Percentiles rank a stretch among this genome's conserved stretches.
These are phyloP conservation scores for Wickerhamiella azymoides DNA, from an alignment of 805 yeast species.

Conservation along the genomic window DNA sequence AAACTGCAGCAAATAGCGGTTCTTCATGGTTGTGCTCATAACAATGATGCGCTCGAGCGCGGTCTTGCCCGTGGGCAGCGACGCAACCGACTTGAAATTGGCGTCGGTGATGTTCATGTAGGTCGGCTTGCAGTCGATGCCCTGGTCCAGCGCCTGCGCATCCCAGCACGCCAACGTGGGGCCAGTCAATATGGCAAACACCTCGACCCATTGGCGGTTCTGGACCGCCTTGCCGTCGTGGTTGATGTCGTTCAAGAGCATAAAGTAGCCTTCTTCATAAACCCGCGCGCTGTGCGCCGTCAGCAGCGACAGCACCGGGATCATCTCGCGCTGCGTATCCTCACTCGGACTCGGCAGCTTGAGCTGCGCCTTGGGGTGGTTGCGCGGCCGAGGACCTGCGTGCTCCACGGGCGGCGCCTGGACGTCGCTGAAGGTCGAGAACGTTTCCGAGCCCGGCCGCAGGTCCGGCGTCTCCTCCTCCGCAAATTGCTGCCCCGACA, in stretches of 20 bases:
- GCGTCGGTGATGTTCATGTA: conserved; percentile 89
- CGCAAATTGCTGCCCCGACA: background rate
- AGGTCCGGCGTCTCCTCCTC: conserved; percentile 2
- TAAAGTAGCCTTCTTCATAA: conserved; percentile 43
- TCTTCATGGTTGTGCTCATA: conserved; percentile 86
- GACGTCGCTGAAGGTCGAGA: conserved; percentile 1
- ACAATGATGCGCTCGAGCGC: conserved; percentile 66
- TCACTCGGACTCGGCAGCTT: conserved; percentile 18
- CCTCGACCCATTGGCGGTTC: conserved; percentile 79
- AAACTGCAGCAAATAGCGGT: conserved; percentile 72
- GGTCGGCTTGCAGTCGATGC: conserved; percentile 54
- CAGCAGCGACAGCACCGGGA: conserved; percentile 57
- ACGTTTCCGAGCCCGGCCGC: conserved; percentile 3
- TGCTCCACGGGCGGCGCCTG: conserved; percentile 2
- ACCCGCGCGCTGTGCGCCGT: conserved; percentile 56
- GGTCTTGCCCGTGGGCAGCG: conserved; percentile 42
- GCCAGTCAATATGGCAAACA: conserved; percentile 81
- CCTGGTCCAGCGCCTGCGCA: conserved; percentile 35
- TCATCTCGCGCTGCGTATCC: conserved; percentile 45
- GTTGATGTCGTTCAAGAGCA: conserved; percentile 31
- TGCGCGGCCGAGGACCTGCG: conserved; percentile 5
- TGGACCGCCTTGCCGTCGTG: conserved; percentile 73
- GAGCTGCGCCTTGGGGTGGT: conserved; percentile 1
- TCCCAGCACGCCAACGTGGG: conserved; percentile 91
- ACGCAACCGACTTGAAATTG: conserved; percentile 55